These are phyloP conservation scores for Crithidia bombi DNA, from an alignment of 208 protist genomes.

Conservation along the genomic window DNA sequence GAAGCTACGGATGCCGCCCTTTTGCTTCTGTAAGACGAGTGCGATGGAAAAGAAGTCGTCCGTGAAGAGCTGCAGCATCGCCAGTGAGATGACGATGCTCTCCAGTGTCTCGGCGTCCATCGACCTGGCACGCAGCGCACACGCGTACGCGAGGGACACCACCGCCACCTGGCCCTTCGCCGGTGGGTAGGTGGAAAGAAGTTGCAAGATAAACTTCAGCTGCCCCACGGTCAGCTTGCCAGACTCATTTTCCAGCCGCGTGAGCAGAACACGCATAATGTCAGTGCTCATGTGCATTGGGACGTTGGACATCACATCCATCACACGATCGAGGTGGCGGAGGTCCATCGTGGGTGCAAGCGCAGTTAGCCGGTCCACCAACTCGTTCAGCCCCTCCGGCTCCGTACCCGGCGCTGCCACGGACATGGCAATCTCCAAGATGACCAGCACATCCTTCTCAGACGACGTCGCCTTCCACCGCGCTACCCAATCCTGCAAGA, in stretches of 20 bases:
- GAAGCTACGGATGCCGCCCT: constrained; percentile 73
- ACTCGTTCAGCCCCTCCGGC: constrained; percentile 19
- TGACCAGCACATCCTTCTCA: constrained; percentile 55
- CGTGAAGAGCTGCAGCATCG: constrained; percentile 66
- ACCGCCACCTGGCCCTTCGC: constrained; percentile 68
- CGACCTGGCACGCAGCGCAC: constrained; percentile 50
- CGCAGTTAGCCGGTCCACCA: constrained; percentile 38
- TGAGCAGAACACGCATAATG: constrained; percentile 65
- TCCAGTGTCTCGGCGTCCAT: constrained; percentile 67
- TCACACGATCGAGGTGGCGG: constrained; percentile 45
- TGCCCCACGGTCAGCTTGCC: constrained; percentile 68
- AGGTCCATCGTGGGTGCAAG: constrained; percentile 55
- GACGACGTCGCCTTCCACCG: constrained; percentile 28
- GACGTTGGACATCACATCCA: constrained; percentile 79
- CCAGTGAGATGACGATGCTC: constrained; percentile 61
- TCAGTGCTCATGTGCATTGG: constrained; percentile 46
- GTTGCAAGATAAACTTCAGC: constrained; percentile 54
- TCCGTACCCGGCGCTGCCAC: constrained; percentile 29
- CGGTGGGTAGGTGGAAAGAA: constrained; percentile 83
- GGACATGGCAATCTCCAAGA: constrained; percentile 53
- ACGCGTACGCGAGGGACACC: constrained; percentile 73
- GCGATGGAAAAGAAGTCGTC: constrained; percentile 83
- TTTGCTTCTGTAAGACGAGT: constrained; percentile 45
- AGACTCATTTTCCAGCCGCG: constrained; percentile 61
- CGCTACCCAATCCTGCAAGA: constrained; percentile 41